A percentile compares a stretch with the other conserved stretches of the same genome.
Evolutionary conservation across 202 grass and related monocot genomes (phyloP).

Genomic region (Cymbopogon flexuosus): DNA sequence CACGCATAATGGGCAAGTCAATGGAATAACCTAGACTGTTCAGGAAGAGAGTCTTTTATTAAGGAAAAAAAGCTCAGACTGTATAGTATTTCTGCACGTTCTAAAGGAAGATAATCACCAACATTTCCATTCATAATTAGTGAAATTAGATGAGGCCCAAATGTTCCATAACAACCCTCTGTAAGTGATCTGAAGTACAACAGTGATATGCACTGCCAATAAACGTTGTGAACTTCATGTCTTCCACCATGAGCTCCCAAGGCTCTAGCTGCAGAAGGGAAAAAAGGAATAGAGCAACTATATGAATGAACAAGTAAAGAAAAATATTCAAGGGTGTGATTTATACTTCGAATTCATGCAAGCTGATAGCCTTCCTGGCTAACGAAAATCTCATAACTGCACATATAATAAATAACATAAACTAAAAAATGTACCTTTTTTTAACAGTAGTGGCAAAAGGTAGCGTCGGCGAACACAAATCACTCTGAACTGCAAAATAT

Average conservation of each 20-base stretch:
- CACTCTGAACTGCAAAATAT: conserved; percentile 52
- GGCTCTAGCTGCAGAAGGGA: conserved; percentile 51
- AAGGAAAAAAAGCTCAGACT: conserved; percentile 57
- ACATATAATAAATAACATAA: conserved; percentile 20
- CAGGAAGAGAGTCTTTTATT: conserved; percentile 53
- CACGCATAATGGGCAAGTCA: background rate
- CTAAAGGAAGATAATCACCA: conserved; percentile 47
- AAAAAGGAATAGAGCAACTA: background rate
- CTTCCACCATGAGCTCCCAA: conserved; percentile 36
- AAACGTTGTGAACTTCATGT: conserved; percentile 71
- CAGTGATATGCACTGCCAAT: conserved; percentile 64
- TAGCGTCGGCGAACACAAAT: conserved; percentile 40
- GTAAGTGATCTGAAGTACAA: conserved; percentile 53
- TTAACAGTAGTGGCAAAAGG: conserved; percentile 55
- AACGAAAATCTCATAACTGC: background rate
- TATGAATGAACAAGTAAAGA: too few relatives aligned
- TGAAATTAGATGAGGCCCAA: conserved; percentile 40
- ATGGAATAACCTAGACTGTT: conserved; percentile 56
- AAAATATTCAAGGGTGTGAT: too few relatives aligned
- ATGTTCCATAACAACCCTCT: conserved; percentile 35
- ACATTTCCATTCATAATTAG: conserved; percentile 43
- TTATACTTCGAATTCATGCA: too few relatives aligned
- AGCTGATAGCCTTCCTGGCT: background rate
- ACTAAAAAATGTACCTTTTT: conserved; percentile 52
- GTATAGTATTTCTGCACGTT: conserved; percentile 59